These are phyloP conservation scores for Mortierella sp. DNA, from an alignment of 371 early-diverging fungal genomes.

Conservation along the genomic window DNA sequence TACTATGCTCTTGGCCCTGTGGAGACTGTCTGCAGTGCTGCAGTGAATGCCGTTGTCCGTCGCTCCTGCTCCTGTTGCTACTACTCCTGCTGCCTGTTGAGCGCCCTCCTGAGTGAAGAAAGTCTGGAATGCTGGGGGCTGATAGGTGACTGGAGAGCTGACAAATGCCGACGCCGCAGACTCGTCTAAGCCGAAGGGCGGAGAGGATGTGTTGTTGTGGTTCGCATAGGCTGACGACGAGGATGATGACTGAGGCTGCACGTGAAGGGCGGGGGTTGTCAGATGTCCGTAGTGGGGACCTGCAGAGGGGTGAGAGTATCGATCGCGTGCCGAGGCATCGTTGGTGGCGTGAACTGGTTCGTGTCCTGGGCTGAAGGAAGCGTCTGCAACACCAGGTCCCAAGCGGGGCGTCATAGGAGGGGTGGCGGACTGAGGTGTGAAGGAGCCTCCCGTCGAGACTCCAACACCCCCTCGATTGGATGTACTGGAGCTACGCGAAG, in stretches of 20 bases:
- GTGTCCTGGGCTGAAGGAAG: conserved; percentile 1
- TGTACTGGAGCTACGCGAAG: conserved; percentile 58
- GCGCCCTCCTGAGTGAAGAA: conserved; percentile 6
- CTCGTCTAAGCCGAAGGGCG: conserved; percentile 14
- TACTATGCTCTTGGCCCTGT: background rate
- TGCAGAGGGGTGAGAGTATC: conserved; percentile 5
- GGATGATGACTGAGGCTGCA: background rate
- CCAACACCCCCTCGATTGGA: conserved; percentile 37
- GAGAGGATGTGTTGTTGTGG: background rate
- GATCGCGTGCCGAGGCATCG: conserved; percentile 14
- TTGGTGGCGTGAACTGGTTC: conserved; percentile 10
- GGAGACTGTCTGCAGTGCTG: conserved; percentile 3
- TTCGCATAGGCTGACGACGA: background rate
- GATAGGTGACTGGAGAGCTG: conserved; percentile 39
- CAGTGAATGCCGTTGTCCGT: conserved; percentile 1
- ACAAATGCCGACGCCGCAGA: conserved; percentile 20
- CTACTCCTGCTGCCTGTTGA: background rate
- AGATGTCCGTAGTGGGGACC: conserved; percentile 11
- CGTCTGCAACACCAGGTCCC: conserved; percentile 11
- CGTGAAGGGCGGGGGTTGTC: conserved; percentile 11
- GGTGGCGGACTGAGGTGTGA: conserved; percentile 43
- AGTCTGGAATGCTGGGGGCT: conserved; percentile 23
- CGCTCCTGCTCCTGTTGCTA: conserved; percentile 10
- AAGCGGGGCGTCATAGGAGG: conserved; percentile 48
- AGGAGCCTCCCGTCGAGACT: conserved; percentile 30